phyloP scores from a whole-genome alignment of 768 basidiomycete species.

The Pholiota microspora region DNA sequence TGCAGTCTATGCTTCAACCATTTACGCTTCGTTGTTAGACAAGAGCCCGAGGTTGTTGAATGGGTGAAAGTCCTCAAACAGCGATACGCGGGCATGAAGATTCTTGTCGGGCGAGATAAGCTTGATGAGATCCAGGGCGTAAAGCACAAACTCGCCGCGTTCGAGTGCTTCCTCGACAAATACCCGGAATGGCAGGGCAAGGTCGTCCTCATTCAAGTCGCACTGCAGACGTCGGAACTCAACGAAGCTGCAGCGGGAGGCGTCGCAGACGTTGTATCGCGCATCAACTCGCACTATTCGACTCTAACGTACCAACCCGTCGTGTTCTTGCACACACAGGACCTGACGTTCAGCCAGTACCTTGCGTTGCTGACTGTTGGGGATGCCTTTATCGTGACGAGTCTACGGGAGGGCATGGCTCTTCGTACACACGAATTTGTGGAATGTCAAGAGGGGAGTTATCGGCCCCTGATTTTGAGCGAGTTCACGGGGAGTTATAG shows the following conservation, averaged over 20 bases:
- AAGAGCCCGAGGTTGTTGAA: slow-evolving; percentile 74
- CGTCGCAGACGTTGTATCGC: slow-evolving; percentile 73
- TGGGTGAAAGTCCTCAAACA: slow-evolving; percentile 81
- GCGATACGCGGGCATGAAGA: slow-evolving; percentile 82
- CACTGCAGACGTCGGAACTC: slow-evolving; percentile 76
- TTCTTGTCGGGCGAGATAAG: slow-evolving; percentile 87
- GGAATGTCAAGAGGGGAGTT: slow-evolving; percentile 73
- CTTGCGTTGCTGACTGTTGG: slow-evolving; percentile 78
- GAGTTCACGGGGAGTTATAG: slow-evolving; percentile 90
- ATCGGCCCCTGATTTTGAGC: slow-evolving; percentile 73
- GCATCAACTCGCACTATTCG: slow-evolving; percentile 81
- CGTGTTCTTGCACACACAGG: slow-evolving; percentile 82
- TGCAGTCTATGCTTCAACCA: not conserved
- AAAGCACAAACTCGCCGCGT: slow-evolving; percentile 78
- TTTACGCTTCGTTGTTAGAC: slow-evolving; percentile 33
- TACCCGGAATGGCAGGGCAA: slow-evolving; percentile 80
- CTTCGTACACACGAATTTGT: slow-evolving; percentile 81
- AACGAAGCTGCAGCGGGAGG: slow-evolving; percentile 74
- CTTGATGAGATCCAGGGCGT: slow-evolving; percentile 88
- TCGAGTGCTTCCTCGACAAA: slow-evolving; percentile 77
- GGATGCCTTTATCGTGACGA: slow-evolving; percentile 83
- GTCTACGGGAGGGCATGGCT: slow-evolving; percentile 88
- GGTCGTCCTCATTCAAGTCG: slow-evolving; percentile 84
- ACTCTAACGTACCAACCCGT: slow-evolving; percentile 86
- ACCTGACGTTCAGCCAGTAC: slow-evolving; percentile 84